Conservation (phyloP, 2,329 filamentous ascomycete species). For the Xylariaceae sp. region DNA sequence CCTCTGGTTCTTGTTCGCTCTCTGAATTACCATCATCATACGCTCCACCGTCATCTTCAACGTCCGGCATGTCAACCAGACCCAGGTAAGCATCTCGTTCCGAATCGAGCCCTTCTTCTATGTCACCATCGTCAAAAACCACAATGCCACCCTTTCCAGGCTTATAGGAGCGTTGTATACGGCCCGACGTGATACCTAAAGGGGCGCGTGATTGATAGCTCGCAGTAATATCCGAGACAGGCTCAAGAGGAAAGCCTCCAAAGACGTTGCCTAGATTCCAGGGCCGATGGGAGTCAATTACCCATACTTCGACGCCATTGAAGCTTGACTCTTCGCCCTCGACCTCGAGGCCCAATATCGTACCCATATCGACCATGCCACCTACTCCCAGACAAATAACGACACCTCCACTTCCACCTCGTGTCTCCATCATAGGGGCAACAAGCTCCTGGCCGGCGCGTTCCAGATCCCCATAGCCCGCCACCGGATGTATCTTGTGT, state of each 20-base stretch:
- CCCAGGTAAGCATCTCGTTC: conserved; percentile 86
- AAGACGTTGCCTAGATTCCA: conserved; percentile 97
- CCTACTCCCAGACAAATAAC: conserved; percentile 94
- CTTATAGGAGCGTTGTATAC: conserved; percentile 73
- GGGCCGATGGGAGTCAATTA: conserved; percentile 87
- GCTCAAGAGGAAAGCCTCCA: conserved; percentile 69
- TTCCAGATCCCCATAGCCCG: conserved; percentile 89
- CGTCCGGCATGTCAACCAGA: conserved; percentile 88
- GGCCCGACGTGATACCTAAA: conserved; percentile 74
- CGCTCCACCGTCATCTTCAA: conserved; percentile 75
- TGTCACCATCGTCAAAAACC: conserved; percentile 95
- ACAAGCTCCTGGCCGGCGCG: conserved; percentile 81
- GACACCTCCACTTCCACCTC: conserved; percentile 85
- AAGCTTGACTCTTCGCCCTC: conserved; percentile 72
- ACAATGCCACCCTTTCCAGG: conserved; percentile 86
- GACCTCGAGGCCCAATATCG: conserved; percentile 75
- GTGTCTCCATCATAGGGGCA: conserved; percentile 81
- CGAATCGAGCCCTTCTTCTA: conserved; percentile 76
- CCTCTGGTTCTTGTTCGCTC: conserved; percentile 61
- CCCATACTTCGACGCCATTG: conserved; percentile 92
- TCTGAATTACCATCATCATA: conserved; percentile 64
- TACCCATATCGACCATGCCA: conserved; percentile 85
- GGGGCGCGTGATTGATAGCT: conserved; percentile 60
- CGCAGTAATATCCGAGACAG: conserved; percentile 55
- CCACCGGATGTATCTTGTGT: conserved; percentile 95